phyloP scores from a whole-genome alignment of 2,329 filamentous ascomycete species.

The Biscogniauxia mediterranea region DNA sequence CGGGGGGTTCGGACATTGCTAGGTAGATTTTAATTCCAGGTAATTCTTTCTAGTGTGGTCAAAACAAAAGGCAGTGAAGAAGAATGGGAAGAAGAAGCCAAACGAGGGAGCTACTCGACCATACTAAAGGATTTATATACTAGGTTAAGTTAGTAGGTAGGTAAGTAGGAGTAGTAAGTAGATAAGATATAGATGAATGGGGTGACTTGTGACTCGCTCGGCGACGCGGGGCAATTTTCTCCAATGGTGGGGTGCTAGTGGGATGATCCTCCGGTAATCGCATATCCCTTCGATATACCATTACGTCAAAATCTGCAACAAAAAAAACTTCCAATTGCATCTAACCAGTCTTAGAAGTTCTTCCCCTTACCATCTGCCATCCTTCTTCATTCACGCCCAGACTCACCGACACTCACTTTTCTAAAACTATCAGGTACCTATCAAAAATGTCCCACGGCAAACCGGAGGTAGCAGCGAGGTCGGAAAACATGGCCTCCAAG shows the following conservation, averaged over 20 bases:
- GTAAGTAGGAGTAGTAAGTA: background rate
- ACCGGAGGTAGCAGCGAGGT: slow-evolving; percentile 9
- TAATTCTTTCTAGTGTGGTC: too few relatives aligned
- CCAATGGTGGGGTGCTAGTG: slow-evolving; percentile 18
- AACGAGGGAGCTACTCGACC: too few relatives aligned
- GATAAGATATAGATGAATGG: background rate
- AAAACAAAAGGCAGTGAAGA: too few relatives aligned
- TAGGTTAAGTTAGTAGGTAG: background rate
- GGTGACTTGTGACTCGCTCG: background rate
- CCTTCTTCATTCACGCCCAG: too few relatives aligned
- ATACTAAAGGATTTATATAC: too few relatives aligned
- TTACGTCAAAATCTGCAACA: slow-evolving; percentile 3
- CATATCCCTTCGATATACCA: slow-evolving; percentile 20
- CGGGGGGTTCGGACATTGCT: slow-evolving; percentile 35
- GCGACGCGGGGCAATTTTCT: slow-evolving; percentile 27
- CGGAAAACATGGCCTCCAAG: slow-evolving; percentile 24
- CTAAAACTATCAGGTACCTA: background rate
- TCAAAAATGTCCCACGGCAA: slow-evolving; percentile 21
- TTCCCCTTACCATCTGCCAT: background rate
- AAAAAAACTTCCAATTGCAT: background rate
- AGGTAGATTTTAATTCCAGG: too few relatives aligned
- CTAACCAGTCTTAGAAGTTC: background rate
- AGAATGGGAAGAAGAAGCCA: too few relatives aligned
- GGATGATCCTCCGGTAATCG: slow-evolving; percentile 16
- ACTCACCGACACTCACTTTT: background rate